Evolutionary conservation across 306 rosid species (phyloP).

Genomic region (Fragaria nilgerrensis): DNA sequence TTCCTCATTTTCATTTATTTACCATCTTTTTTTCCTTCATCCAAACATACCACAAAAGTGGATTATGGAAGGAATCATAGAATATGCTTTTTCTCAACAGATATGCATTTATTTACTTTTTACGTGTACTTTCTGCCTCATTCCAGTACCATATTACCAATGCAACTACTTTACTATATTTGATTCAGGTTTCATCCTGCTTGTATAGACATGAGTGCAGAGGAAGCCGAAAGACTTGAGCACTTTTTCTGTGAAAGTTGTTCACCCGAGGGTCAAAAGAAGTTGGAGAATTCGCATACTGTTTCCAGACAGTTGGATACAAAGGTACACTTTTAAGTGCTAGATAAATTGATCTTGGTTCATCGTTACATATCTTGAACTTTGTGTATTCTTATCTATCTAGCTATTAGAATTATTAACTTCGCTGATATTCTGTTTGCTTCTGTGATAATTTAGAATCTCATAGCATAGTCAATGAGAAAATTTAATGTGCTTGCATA

Average conservation of each 20-base stretch:
- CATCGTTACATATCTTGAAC: slow-evolving; percentile 9
- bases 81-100: not conserved
- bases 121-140: not conserved
- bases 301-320: slow-evolving; percentile 62
- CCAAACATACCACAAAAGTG: not conserved
- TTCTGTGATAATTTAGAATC: too few species aligned
- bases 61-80: not conserved
- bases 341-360: slow-evolving; percentile 14
- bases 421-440: not conserved
- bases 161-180: slow-evolving; percentile 39
- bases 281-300: slow-evolving; percentile 77
- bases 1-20: not conserved
- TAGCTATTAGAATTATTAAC: not conserved
- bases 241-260: slow-evolving; percentile 91
- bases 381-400: not conserved
- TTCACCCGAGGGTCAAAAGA: slow-evolving; percentile 84
- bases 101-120: not conserved
- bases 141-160: slow-evolving; percentile 15
- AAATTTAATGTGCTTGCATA: too few species aligned
- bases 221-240: slow-evolving; percentile 89
- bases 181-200: slow-evolving; percentile 99
- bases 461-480: too few species aligned
- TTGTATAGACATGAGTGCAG: slow-evolving; percentile 95
- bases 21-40: not conserved
- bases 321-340: slow-evolving; percentile 54